phyloP scores from a whole-genome alignment of 2,329 filamentous ascomycete species.

The Alternaria novae-zelandiae region DNA sequence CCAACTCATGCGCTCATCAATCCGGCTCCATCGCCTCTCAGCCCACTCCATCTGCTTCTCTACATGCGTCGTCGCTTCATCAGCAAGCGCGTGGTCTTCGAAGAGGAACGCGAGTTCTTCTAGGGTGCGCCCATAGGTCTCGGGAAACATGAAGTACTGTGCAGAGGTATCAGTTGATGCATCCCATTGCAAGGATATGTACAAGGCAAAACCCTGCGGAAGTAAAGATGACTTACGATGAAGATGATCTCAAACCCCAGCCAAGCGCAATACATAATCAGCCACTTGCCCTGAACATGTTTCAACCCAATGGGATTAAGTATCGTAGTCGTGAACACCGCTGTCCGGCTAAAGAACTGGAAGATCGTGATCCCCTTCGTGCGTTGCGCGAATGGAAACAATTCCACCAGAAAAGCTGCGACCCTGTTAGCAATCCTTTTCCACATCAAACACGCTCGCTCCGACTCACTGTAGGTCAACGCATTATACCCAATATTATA shows the following conservation, averaged over 20 bases:
- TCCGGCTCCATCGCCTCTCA: conserved; percentile 3
- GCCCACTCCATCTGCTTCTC: conserved; percentile 41
- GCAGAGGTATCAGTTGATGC: background rate
- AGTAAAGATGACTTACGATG: conserved; percentile 44
- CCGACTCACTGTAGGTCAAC: conserved; percentile 61
- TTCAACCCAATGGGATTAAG: conserved; percentile 69
- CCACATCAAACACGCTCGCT: background rate
- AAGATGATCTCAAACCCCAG: conserved; percentile 65
- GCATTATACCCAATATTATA: conserved; percentile 71
- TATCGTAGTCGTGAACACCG: conserved; percentile 65
- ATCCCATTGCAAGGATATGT: no score
- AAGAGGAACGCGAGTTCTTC: conserved; percentile 65
- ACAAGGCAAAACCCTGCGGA: no score
- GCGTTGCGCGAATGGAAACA: conserved; percentile 57
- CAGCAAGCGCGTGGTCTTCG: conserved; percentile 37
- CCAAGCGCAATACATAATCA: conserved; percentile 68
- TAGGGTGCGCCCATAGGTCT: conserved; percentile 73
- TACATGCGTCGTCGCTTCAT: conserved; percentile 35
- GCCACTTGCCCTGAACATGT: conserved; percentile 67
- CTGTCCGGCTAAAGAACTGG: conserved; percentile 67
- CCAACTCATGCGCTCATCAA: conserved; percentile 18
- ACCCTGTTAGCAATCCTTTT: background rate
- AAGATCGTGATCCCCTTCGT: conserved; percentile 60
- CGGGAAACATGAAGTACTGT: conserved; percentile 69
- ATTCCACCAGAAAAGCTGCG: conserved; percentile 58